phyloP scores from a whole-genome alignment of 148 eudicot genomes.

The Diospyros kaki region DNA sequence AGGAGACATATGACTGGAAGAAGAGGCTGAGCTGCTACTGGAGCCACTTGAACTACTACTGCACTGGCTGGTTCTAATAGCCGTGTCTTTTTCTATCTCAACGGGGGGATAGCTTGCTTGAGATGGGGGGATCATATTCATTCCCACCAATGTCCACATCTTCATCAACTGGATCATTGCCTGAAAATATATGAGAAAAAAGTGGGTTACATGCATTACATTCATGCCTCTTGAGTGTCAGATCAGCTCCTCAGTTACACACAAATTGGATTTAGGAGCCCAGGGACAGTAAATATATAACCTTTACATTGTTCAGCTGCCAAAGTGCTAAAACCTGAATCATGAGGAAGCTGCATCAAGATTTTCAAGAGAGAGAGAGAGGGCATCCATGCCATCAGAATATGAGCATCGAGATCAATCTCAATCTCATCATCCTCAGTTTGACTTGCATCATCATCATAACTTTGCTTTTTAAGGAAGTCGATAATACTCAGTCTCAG shows the following conservation, averaged over 20 bases:
- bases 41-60: conserved; percentile 59
- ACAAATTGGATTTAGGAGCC: background rate
- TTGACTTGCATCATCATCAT: conserved; percentile 29
- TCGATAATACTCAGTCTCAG: conserved; percentile 52
- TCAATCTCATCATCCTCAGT: conserved; percentile 83
- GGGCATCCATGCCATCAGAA: conserved; percentile 73
- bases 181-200: conserved; percentile 27
- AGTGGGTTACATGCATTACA: background rate
- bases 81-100: conserved; percentile 60
- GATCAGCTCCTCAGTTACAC: background rate
- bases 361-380: conserved; percentile 4
- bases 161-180: conserved; percentile 59
- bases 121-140: conserved; percentile 55
- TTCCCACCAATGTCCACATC: conserved; percentile 83
- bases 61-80: conserved; percentile 43
- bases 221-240: background rate
- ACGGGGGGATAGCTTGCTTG: conserved; percentile 59
- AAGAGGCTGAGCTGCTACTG: conserved; percentile 71
- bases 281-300: conserved; percentile 14
- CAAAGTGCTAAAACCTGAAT: conserved; percentile 65
- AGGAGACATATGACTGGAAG: conserved; percentile 65
- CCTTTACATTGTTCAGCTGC: conserved; percentile 66
- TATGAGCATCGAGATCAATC: conserved; percentile 65
- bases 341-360: conserved; percentile 50
- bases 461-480: conserved; percentile 59